Conservation (phyloP, 2,329 filamentous ascomycete species). For the Diaporthe citrichinensis region DNA sequence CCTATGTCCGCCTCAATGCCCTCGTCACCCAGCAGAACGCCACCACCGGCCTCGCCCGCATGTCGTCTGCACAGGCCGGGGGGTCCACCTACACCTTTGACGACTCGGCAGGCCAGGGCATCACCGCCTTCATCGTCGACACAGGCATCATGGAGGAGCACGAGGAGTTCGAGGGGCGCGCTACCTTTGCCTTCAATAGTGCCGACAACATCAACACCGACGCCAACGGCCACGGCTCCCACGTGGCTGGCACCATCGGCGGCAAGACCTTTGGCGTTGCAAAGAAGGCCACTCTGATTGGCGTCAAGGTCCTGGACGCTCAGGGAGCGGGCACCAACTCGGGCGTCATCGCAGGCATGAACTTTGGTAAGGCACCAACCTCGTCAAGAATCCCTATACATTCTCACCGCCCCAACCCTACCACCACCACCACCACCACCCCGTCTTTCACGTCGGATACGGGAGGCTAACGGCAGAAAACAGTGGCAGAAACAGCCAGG, state of each 20-base stretch:
- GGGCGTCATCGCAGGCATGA: slow-evolving; percentile 71
- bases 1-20: slow-evolving; percentile 59
- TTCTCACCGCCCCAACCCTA: too few relatives aligned
- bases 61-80: slow-evolving; percentile 60
- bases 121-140: slow-evolving; percentile 75
- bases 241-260: slow-evolving; percentile 74
- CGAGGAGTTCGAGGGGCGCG: slow-evolving; percentile 69
- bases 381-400: too few relatives aligned
- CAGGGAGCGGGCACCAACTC: slow-evolving; percentile 63
- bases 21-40: slow-evolving; percentile 67
- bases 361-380: slow-evolving; percentile 56
- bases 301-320: slow-evolving; percentile 73
- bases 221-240: slow-evolving; percentile 74
- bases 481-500: slow-evolving; percentile 62
- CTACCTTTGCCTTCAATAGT: slow-evolving; percentile 67
- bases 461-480: not conserved
- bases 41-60: slow-evolving; percentile 65
- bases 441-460: not conserved
- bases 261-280: slow-evolving; percentile 74
- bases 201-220: slow-evolving; percentile 65
- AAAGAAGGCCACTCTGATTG: slow-evolving; percentile 68
- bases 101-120: slow-evolving; percentile 65
- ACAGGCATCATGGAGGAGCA: slow-evolving; percentile 73
- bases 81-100: slow-evolving; percentile 65
- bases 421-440: too few relatives aligned